Evolutionary conservation across 495 filamentous ascomycete species (phyloP), one percentile per base, ranked within the genome.

Genomic region (Penicillium egyptiacum): DNA sequence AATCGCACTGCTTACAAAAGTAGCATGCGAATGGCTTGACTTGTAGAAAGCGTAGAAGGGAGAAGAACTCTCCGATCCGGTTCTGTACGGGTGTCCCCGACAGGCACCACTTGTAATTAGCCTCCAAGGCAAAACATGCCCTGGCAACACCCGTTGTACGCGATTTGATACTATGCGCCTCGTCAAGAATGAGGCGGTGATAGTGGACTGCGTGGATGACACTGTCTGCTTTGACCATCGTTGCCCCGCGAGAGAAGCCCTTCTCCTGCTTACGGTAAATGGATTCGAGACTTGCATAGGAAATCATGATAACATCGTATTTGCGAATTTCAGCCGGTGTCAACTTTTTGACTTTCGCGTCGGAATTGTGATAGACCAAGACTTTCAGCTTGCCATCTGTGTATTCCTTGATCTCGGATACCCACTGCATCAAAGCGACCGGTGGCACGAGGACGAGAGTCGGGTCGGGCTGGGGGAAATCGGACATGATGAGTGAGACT

Each of bases 381-480:
- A 96, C 93, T 55, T 91, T 93, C 46, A 98, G 78, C 55, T 88
- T 90, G 23, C 89, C 89, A 65, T 92, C 83, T 1, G 94, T 97
- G 68, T 98, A 96, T 59, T 88, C 88, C 60, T 86, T 80, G 53
- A 98, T 97, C 75, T 98, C 94, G 39, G 87, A 87, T 55, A 89
- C 87, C 94, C 94, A 98, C 68, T 98, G 94, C 88, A 96, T 94
- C 35, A 98, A 72, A 56, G 94, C 94, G 52, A 98, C 94, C 3
- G 94, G 95, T 14, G 94, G 94, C 1, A 96, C 90, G 41, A 97
- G 80, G 7, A 98, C 94, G 7, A 98, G 75, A 4, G 92, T 90
- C 5, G 94, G 91, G 31, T 84, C 70, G 50, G 85, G 84, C 31
- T 87, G 88, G 17, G 92, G 92, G 61, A 88, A 96, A 67, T 98